These are phyloP conservation scores for Uncinocarpus reesii DNA, from an alignment of 2,329 filamentous ascomycete genomes.

Conservation along the genomic window DNA sequence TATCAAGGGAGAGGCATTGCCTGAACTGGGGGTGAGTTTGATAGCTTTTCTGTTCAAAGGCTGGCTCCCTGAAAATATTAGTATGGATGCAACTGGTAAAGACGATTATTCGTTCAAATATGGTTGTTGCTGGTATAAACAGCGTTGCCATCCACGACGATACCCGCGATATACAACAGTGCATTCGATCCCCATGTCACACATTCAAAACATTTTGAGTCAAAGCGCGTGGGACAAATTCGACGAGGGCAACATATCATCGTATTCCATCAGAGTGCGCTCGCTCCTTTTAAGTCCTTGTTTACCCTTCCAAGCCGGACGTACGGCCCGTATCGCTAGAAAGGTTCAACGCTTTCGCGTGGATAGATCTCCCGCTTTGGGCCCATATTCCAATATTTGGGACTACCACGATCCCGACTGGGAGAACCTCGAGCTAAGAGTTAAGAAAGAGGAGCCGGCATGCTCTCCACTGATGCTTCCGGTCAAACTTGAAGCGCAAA, in stretches of 20 bases:
- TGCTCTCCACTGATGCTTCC: not conserved
- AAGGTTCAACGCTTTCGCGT: constrained; percentile 4
- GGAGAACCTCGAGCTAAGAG: not conserved
- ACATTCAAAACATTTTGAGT: constrained; percentile 9
- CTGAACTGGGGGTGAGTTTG: constrained; percentile 13
- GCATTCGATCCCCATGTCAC: constrained; percentile 13
- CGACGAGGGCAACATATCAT: constrained; percentile 3
- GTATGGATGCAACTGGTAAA: not conserved
- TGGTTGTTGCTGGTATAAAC: constrained; percentile 16
- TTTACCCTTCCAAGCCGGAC: constrained; percentile 7
- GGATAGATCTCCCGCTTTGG: constrained; percentile 6
- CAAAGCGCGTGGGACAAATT: constrained; percentile 7
- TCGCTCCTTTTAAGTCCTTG: constrained; percentile 2
- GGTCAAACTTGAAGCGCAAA: not conserved
- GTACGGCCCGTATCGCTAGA: constrained; percentile 11
- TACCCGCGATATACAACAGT: constrained; percentile 11
- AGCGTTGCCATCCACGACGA: constrained; percentile 6
- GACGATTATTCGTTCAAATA: constrained; percentile 10
- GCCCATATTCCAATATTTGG: not conserved
- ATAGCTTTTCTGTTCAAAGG: constrained; percentile 13
- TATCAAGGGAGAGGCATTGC: constrained; percentile 8
- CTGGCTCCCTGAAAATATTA: constrained; percentile 14
- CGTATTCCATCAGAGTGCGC: not conserved
- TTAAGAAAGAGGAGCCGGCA: not conserved
- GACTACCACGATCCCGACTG: constrained; percentile 15